phyloP scores from a whole-genome alignment of 805 yeast species.

The Candida boidinii region DNA sequence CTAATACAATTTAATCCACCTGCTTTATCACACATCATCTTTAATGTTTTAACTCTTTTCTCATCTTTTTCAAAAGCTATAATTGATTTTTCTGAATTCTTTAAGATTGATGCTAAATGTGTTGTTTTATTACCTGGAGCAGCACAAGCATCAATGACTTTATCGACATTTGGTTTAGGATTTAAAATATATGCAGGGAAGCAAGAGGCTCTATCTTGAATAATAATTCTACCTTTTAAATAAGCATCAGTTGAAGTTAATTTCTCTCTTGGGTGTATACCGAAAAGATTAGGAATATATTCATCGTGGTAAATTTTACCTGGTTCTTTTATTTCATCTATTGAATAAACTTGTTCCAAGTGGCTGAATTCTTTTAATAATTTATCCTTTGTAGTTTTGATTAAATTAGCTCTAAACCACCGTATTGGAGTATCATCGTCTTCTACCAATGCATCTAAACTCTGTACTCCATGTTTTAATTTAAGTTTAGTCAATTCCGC shows the following conservation, averaged over 20 bases:
- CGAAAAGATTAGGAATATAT: slow-evolving; percentile 68
- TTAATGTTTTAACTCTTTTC: slow-evolving; percentile 58
- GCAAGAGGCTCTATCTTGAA: slow-evolving; percentile 95
- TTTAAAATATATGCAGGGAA: slow-evolving; percentile 83
- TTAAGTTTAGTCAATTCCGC: slow-evolving; percentile 79
- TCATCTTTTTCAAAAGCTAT: slow-evolving; percentile 85
- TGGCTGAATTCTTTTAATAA: slow-evolving; percentile 32
- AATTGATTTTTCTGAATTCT: slow-evolving; percentile 34
- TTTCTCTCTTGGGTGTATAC: slow-evolving; percentile 69
- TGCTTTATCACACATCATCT: slow-evolving; percentile 74
- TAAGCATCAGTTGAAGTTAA: slow-evolving; percentile 65
- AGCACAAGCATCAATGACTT: slow-evolving; percentile 87
- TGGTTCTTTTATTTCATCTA: slow-evolving; percentile 31
- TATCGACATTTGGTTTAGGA: slow-evolving; percentile 44
- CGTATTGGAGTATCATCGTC: slow-evolving; percentile 64
- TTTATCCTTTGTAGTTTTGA: slow-evolving; percentile 35
- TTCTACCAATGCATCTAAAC: slow-evolving; percentile 43
- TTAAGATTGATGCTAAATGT: slow-evolving; percentile 67
- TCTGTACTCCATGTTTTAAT: slow-evolving; percentile 57
- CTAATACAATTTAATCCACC: slow-evolving; percentile 42
- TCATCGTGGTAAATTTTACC: slow-evolving; percentile 68
- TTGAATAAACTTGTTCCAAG: slow-evolving; percentile 35
- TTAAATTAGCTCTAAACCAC: slow-evolving; percentile 72
- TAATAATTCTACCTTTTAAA: slow-evolving; percentile 67
- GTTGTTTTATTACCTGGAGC: slow-evolving; percentile 99